Evolutionary conservation across 805 yeast genomes (phyloP), one percentile per base, ranked within the genome.

Genomic region (Ogataea siamensis): DNA sequence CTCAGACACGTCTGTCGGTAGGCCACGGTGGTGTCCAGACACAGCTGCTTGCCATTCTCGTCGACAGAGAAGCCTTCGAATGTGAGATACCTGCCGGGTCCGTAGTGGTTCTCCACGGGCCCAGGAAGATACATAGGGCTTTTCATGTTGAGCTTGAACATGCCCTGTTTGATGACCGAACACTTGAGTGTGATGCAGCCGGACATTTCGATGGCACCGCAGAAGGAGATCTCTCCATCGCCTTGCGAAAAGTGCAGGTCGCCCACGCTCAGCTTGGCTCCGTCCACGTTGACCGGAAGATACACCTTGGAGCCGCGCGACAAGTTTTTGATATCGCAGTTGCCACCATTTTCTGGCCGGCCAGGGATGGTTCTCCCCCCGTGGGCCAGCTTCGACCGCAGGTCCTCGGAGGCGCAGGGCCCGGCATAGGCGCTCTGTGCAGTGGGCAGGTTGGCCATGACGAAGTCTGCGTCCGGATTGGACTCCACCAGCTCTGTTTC

Each of bases 281-380:
- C 78, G 18, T 54, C 52, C 18, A 72, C 67, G 51, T 72, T 58
- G 16, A 69, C 71, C 3, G 77, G 77, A 29, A 72, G 56, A 44
- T 69, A 72, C 21, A 67, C 66, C 43, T 68, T 71, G 9, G 77
- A 69, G 5, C 77, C 78, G 32, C 74, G 52, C 4, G 75, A 66
- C 16, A 73, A 54, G 42, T 70, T 70, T 53, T 73, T 72, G 49
- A 73, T 73, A 44, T 72, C 78, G 53, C 76, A 71, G 49, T 72
- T 72, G 9, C 78, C 78, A 9, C 78, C 78, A 51, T 71, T 62
- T 55, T 72, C 78, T 19, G 73, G 76, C 46, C 76, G 51, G 1
- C 76, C 76, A 14, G 78, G 78, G 38, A 72, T 70, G 2, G 78
- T 72, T 26, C 78, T 60, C 6, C 76, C 75, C n/a, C 78, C 78